Evolutionary conservation across 495 filamentous ascomycete species (phyloP), one percentile per base, ranked within the genome.

Genomic region (Cercophora newfieldiana): DNA sequence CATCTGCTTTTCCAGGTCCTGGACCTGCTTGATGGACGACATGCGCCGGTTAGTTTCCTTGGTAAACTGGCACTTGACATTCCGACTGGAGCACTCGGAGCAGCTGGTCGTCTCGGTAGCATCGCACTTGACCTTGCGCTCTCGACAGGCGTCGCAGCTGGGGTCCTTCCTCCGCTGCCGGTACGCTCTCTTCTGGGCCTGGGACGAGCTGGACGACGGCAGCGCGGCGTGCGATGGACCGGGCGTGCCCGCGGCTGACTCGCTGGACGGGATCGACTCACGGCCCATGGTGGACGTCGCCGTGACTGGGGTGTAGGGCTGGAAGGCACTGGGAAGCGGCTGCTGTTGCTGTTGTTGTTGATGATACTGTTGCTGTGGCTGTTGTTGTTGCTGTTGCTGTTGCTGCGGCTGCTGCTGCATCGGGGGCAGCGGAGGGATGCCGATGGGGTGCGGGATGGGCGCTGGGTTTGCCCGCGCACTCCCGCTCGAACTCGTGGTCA

Each of bases 1-100:
- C 61, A 99, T 86, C 76, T 97, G 94, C 78, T 92, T 96, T 76
- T 98, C 94, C 25, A 99, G 82, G 77, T 99, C 95, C 78, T 99
- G 95, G 2, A 97, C 92, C 81, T 97, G 95, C 88, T 98, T 99
- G 76, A 98, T 97, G 16, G 94, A 97, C 54, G 95, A 97, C 95
- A 99, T 99, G 67, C 95, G 88, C 55, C 96, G 88, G 77, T 99
- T 99, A 22, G 95, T 98, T 77, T 99, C 95, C 80, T 99, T 99
- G 53, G 95, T 99, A 74, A 99, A 99, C 76, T 97, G 94, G 73
- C 95, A 99, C 74, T 95, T 96, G 56, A 97, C 94, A 73, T 91
- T 94, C 68, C 95, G 87, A 72, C 92, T 97, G 16, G 91, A 91
- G 79, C 95, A 99, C 80, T 99, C 95, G 2, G 94, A 97, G 78